Evolutionary conservation across 139 green algal genomes (phyloP), one percentile per base, ranked within the genome.

Genomic region (Volvox reticuliferus): DNA sequence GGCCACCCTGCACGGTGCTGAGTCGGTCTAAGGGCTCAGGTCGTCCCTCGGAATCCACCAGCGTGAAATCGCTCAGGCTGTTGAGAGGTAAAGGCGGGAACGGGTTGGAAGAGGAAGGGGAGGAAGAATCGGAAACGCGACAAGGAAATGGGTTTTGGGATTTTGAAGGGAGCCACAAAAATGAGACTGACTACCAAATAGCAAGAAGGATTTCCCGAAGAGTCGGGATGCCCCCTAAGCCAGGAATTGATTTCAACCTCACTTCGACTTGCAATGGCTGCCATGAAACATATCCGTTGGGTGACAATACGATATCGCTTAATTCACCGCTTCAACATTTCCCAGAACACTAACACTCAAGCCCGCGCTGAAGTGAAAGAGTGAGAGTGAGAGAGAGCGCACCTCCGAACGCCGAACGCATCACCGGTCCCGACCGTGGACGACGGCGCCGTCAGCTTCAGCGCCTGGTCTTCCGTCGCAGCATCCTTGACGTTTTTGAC

Each of bases 1-100:
- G 69, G 22, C 79, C 73, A 2, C 65, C 82, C 91, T 75, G 1
- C 18, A 63, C 78, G 21, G 91, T 33, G 24, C 91, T n/a, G 18
- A 93, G 14, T 24, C 87, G 88, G n/a, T 97, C 93, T 2, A 97
- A 50, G 19, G 92, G 91, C 77, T 96, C 91, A 69, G 90, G 65
- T 28, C 93, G 83, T 33, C 92, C 92, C 22, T 91, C 50, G 9
- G 68, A 63, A 62, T 95, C 93, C 0, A 63, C 55, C 21, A 96
- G 44, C n/a, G 24, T 65, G 71, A 96, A 97, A 87, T 96, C 88
- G 28, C 93, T 63, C 78, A 97, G 82, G 89, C 95, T 95, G 92
- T 14, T 17, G 12, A 32, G 28, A 26, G 26, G 28, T 50, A 30
- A 18, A 28, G 55, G 9, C 13, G 2, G 12, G 13, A 24, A 30